Percentiles rank a stretch among this genome's conserved stretches.
Evolutionary conservation across 192 early-diverging fungal genomes (phyloP).

Genomic region (Rhizoclosmatium globosum): DNA sequence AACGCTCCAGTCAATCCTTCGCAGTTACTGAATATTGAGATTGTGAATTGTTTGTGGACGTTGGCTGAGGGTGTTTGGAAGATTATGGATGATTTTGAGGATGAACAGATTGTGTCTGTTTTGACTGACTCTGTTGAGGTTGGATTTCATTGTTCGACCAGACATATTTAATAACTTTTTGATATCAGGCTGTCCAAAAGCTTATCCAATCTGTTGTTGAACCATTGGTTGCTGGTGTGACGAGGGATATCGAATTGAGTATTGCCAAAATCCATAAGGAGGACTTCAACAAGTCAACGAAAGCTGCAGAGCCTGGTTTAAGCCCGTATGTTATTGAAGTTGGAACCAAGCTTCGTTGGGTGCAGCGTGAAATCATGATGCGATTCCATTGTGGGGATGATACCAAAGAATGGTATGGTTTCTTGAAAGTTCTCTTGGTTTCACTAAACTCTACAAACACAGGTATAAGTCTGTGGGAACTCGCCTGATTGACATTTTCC

Average conservation of each 20-base stretch:
- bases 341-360: constrained; percentile 63
- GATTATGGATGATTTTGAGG: constrained; percentile 65
- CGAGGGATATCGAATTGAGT: constrained; percentile 59
- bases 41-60: constrained; percentile 66
- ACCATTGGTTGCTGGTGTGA: constrained; percentile 59
- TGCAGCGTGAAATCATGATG: constrained; percentile 62
- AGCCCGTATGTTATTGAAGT: constrained; percentile 71
- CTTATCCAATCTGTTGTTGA: constrained; percentile 64
- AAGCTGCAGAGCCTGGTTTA: constrained; percentile 46
- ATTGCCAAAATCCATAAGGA: constrained; percentile 73
- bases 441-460: neutral
- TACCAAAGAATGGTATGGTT: constrained; percentile 62
- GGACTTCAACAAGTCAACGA: constrained; percentile 58
- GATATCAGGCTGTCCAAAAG: constrained; percentile 53
- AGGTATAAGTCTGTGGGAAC: constrained; percentile 56
- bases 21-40: constrained; percentile 66
- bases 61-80: constrained; percentile 69
- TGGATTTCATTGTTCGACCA: constrained; percentile 14
- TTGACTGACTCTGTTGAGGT: constrained; percentile 63
- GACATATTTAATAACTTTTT: constrained; percentile 14
- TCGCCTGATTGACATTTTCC: constrained; percentile 63
- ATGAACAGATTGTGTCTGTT: constrained; percentile 49
- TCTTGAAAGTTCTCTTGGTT: neutral
- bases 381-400: constrained; percentile 69
- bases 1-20: constrained; percentile 43